These are phyloP conservation scores for Auricularia cornea DNA, from an alignment of 768 basidiomycete species.

Conservation along the genomic window DNA sequence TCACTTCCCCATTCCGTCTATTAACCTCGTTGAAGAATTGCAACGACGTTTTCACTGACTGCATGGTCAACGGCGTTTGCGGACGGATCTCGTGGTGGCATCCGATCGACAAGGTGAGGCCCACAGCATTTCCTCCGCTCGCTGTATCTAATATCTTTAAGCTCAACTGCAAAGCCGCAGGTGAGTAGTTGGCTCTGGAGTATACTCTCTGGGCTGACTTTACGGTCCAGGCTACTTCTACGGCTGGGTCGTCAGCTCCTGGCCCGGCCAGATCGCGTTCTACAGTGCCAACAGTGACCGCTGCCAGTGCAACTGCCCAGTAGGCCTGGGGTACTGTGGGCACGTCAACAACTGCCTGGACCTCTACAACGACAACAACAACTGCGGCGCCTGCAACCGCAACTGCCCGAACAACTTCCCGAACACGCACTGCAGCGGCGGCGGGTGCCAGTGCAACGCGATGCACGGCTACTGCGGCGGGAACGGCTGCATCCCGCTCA, in stretches of 20 bases:
- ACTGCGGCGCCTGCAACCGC: background rate
- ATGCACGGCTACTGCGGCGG: background rate
- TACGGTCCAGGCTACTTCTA: background rate
- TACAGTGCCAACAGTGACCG: background rate
- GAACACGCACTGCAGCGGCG: background rate
- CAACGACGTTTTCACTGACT: background rate
- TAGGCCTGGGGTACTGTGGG: background rate
- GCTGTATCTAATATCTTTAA: too few relatives aligned
- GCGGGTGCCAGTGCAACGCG: background rate
- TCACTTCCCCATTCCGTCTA: too few relatives aligned
- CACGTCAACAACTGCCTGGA: background rate
- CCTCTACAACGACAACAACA: background rate
- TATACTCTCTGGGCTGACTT: too few relatives aligned
- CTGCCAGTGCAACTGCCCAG: background rate
- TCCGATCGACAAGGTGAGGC: background rate
- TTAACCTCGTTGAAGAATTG: background rate
- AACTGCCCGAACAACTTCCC: background rate
- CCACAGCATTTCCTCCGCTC: too few relatives aligned
- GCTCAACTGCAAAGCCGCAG: background rate
- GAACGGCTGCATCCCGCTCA: background rate
- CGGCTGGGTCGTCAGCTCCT: background rate
- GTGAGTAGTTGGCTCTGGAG: background rate
- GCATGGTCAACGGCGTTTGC: background rate
- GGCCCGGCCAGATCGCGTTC: background rate
- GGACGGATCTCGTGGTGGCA: background rate